Evolutionary conservation across 768 basidiomycete species (phyloP).

Genomic region (Podaxis pistillaris): DNA sequence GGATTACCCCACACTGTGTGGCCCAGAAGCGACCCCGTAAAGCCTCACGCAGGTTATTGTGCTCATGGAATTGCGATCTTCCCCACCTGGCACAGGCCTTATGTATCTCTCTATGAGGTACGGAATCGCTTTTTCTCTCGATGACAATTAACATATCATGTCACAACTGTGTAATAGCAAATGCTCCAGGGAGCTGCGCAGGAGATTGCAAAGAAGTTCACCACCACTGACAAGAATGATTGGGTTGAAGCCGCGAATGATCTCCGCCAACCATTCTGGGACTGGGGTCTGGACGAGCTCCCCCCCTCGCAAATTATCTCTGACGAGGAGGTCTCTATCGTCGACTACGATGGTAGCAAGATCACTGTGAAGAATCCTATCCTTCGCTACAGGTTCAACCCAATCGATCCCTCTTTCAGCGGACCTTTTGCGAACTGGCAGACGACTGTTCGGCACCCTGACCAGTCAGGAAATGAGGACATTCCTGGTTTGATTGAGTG

Average conservation of each 20-base stretch:
- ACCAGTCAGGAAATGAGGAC: constrained; percentile 23
- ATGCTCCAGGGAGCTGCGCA: constrained; percentile 37
- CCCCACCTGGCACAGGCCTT: constrained; percentile 57
- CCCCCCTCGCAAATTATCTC: constrained; percentile 42
- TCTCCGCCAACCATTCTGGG: constrained; percentile 50
- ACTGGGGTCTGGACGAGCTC: constrained; percentile 43
- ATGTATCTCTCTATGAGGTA: constrained; percentile 50
- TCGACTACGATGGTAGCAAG: constrained; percentile 27
- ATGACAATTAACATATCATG: not conserved
- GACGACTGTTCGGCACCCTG: constrained; percentile 31
- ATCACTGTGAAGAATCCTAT: constrained; percentile 32
- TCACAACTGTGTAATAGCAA: constrained; percentile 35
- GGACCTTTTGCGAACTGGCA: constrained; percentile 22
- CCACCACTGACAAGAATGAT: constrained; percentile 10
- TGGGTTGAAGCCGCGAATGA: constrained; percentile 29
- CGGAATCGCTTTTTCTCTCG: not conserved
- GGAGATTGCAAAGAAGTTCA: constrained; percentile 40
- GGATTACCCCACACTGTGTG: constrained; percentile 43
- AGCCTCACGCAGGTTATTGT: constrained; percentile 45
- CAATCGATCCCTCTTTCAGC: constrained; percentile 28
- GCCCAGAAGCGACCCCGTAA: constrained; percentile 28
- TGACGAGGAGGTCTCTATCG: constrained; percentile 30
- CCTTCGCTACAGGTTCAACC: constrained; percentile 33
- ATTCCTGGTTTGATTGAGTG: constrained; percentile 27
- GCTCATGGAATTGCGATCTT: constrained; percentile 51